Evolutionary conservation across 2,329 filamentous ascomycete genomes (phyloP), one percentile per base, ranked within the genome.

Genomic region (Alternaria tenuissima): DNA sequence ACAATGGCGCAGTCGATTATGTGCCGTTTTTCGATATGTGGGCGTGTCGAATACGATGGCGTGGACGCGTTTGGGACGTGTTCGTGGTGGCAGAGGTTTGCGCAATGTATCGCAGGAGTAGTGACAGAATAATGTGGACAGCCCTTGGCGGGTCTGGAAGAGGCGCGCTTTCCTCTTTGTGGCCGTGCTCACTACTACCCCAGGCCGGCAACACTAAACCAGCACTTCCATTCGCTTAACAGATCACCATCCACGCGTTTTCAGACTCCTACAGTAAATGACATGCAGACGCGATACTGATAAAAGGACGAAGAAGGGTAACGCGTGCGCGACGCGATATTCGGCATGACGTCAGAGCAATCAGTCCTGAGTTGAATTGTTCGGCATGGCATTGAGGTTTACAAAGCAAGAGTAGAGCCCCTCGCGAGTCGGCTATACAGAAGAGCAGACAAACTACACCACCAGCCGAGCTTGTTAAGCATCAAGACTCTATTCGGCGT

Each of bases 81-180:
- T 48, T 51, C 14, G 48, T 49, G 22, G 28, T 9, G 48, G 42
- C 32, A 44, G 47, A 41, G 44, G 39, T 34, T 28, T 57, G 58
- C 53, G 54, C 53, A 47, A 38, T 34, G 22, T 57, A 43, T 26
- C 18, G 48, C 30, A 18, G 36, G 48, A 61, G 57, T 30, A 22
- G 48, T 48, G 48, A 49, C 39, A 52, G 58, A 60, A 61, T 61
- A 61, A 48, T 61, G 58, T 53, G 32, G 47, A 60, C 22, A 22
- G 28, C 42, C 22, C 58, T 61, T 57, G 58, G 54, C 58, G 58
- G 54, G 58, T 53, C 58, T 43, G 34, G 53, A 36, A 26, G 38
- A 41, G n/a, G 22, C 47, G 42, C 57, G 57, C 57, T 59, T 56
- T 36, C 22, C 53, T 46, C 26, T 38, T 55, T 55, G 22, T 12